A percentile compares a stretch with the other conserved stretches of the same genome.
These are phyloP conservation scores for Pontederia crassipes DNA, from an alignment of 176 grass and related monocot genomes.

Conservation along the genomic window DNA sequence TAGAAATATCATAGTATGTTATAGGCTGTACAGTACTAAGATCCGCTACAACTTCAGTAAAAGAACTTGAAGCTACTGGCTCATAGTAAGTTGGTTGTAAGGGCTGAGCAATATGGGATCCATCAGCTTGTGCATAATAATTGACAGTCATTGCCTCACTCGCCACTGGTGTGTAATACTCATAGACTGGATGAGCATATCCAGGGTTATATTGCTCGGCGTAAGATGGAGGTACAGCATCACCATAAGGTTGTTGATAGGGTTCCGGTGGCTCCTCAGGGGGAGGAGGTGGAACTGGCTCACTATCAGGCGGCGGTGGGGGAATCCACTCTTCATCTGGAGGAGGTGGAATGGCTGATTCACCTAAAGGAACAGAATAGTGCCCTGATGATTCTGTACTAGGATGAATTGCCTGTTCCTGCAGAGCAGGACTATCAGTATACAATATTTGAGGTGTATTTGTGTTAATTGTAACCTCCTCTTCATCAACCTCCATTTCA, in stretches of 20 bases:
- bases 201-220: conserved; percentile 40
- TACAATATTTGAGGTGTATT: conserved; percentile 8
- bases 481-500: conserved; percentile 96
- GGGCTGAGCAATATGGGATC: conserved; percentile 32
- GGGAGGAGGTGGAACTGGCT: conserved; percentile 46
- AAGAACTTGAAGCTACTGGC: conserved; percentile 35
- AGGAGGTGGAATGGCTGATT: conserved; percentile 46
- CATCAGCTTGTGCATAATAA: conserved; percentile 53
- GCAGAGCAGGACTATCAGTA: conserved; percentile 21
- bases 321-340: conserved; percentile 84
- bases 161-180: conserved; percentile 45
- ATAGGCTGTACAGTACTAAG: conserved; percentile 27
- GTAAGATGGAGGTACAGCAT: conserved; percentile 38
- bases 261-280: conserved; percentile 26
- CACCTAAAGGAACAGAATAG: conserved; percentile 32
- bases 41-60: conserved; percentile 42
- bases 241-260: conserved; percentile 24
- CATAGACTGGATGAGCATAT: conserved; percentile 44
- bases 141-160: conserved; percentile 36
- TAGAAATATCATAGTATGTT: conserved; percentile 45
- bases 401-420: conserved; percentile 19
- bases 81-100: conserved; percentile 45
- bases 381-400: conserved; percentile 14
- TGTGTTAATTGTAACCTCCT: conserved; percentile 27
- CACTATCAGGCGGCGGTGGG: conserved; percentile 68